Conservation (phyloP, 257 asterid species). For the Solanum arcanum region DNA sequence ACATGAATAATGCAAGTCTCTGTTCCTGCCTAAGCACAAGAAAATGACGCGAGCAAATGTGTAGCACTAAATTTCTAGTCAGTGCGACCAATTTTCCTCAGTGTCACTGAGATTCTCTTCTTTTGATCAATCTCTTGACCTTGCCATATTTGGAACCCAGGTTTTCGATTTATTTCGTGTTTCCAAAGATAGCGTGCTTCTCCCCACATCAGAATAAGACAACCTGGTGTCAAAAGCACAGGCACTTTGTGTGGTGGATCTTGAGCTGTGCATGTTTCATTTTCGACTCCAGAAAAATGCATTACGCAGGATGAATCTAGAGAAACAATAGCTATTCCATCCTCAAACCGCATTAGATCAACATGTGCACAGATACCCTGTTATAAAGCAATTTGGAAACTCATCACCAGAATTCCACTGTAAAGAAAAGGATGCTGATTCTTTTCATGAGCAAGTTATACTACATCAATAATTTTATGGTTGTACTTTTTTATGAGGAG, state of each 20-base stretch:
- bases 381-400: neutral
- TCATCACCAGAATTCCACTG: neutral
- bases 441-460: no score
- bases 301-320: conserved; percentile 71
- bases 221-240: conserved; percentile 59
- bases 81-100: conserved; percentile 48
- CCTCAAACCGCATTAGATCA: conserved; percentile 84
- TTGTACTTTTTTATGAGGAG: no score
- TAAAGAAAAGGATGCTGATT: no score
- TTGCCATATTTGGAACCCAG: conserved; percentile 64
- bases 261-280: neutral
- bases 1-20: neutral
- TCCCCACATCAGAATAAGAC: conserved; percentile 72
- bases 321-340: conserved; percentile 78
- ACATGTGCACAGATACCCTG: conserved; percentile 90
- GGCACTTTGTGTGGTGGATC: conserved; percentile 26
- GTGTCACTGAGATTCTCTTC: conserved; percentile 62
- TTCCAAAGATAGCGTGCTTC: conserved; percentile 84
- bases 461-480: no score
- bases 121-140: conserved; percentile 53
- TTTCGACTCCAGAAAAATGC: conserved; percentile 49
- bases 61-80: neutral
- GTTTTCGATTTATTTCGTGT: conserved; percentile 77
- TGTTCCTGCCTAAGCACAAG: neutral
- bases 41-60: neutral